Conservation (phyloP, 2,329 filamentous ascomycete genomes). For the Macrophomina phaseolina region DNA sequence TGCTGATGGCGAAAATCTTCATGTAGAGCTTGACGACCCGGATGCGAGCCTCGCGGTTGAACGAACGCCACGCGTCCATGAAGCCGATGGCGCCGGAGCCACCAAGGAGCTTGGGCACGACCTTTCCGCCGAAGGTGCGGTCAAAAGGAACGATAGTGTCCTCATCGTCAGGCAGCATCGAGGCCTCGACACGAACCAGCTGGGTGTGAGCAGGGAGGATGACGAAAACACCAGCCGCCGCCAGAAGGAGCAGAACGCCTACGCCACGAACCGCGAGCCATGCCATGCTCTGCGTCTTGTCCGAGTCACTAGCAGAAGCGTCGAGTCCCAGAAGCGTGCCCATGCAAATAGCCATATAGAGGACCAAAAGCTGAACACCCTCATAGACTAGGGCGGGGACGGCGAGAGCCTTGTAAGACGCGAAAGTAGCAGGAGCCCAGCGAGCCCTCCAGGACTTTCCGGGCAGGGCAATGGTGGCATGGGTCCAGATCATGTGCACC, state of each 20-base stretch:
- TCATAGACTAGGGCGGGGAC: conserved; percentile 68
- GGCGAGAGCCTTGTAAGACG: conserved; percentile 71
- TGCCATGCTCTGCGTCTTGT: conserved; percentile 34
- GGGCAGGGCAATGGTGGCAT: conserved; percentile 78
- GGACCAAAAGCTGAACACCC: conserved; percentile 55
- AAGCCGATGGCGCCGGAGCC: conserved; percentile 74
- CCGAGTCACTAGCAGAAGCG: conserved; percentile 36
- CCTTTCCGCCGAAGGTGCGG: conserved; percentile 78
- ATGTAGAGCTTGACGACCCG: conserved; percentile 75
- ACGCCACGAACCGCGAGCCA: conserved; percentile 37
- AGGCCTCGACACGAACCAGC: conserved; percentile 83
- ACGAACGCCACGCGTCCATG: conserved; percentile 78
- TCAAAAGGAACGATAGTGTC: conserved; percentile 91
- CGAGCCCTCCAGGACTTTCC: conserved; percentile 68
- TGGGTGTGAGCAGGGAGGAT: conserved; percentile 81
- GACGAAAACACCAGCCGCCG: conserved; percentile 66
- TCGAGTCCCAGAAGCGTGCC: conserved; percentile 47
- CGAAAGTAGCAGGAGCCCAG: conserved; percentile 61
- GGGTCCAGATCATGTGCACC: conserved; percentile 79
- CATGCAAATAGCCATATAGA: conserved; percentile 58
- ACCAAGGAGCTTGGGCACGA: conserved; percentile 75
- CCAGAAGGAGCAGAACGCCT: conserved; percentile 47
- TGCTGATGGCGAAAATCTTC: conserved; percentile 70
- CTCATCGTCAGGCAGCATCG: conserved; percentile 79
- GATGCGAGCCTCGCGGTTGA: conserved; percentile 73